These are phyloP conservation scores for Neurospora terricola DNA, from an alignment of 495 filamentous ascomycete species.

Conservation along the genomic window DNA sequence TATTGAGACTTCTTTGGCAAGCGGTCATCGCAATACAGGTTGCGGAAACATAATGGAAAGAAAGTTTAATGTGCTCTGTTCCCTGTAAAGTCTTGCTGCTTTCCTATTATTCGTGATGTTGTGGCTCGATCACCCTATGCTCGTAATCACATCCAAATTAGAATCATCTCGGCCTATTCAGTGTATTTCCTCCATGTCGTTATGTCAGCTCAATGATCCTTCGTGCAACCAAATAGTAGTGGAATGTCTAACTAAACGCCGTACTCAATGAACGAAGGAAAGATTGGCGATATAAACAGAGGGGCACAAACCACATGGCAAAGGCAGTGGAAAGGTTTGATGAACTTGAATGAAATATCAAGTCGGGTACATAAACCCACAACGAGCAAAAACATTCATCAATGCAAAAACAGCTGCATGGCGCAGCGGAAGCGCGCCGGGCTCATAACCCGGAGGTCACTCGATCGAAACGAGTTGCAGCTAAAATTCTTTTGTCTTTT, in stretches of 20 bases:
- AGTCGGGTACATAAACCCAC: too few relatives aligned
- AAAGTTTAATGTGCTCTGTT: background rate
- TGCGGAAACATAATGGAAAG: background rate
- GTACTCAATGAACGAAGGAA: background rate
- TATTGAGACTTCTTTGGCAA: background rate
- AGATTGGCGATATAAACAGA: background rate
- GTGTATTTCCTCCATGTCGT: too few relatives aligned
- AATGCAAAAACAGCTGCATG: conserved; percentile 1
- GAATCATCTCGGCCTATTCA: background rate
- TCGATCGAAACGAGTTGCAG: conserved; percentile 9
- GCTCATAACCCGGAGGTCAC: conserved; percentile 10
- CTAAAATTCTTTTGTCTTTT: background rate
- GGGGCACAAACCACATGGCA: background rate
- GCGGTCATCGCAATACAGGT: background rate
- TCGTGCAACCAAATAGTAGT: background rate
- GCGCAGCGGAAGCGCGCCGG: conserved; percentile 10
- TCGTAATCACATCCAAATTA: background rate
- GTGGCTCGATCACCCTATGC: background rate
- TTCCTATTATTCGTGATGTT: background rate
- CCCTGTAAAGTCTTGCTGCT: background rate
- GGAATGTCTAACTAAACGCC: background rate
- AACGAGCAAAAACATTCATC: background rate
- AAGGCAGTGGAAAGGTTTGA: background rate
- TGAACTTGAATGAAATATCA: background rate
- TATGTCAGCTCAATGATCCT: background rate